Evolutionary conservation across 208 protist species (phyloP).

Genomic region (Vickermania spadyakhi): DNA sequence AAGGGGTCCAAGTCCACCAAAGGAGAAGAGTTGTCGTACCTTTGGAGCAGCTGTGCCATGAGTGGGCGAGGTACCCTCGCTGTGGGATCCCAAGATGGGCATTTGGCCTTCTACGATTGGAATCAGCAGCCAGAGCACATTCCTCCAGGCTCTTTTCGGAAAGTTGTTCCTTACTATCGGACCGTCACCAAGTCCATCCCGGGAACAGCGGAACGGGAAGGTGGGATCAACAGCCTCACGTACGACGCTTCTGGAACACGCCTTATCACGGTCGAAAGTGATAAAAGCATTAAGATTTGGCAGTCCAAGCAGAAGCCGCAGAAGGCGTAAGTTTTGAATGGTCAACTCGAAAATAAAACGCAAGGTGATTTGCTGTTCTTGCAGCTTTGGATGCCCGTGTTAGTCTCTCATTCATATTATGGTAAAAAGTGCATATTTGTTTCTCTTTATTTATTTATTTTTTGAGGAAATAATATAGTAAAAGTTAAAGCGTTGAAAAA

Average conservation of each 20-base stretch:
- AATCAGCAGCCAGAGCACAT: slow-evolving; percentile 57
- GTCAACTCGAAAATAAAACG: too few relatives aligned
- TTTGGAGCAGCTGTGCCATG: slow-evolving; percentile 81
- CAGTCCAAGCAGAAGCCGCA: slow-evolving; percentile 26
- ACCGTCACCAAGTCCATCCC: slow-evolving; percentile 72
- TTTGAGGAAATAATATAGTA: too few relatives aligned
- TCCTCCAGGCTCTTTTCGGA: not conserved
- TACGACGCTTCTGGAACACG: slow-evolving; percentile 97
- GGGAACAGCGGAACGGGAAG: slow-evolving; percentile 77
- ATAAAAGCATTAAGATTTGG: slow-evolving; percentile 98
- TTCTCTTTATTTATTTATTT: too few relatives aligned
- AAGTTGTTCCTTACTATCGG: slow-evolving; percentile 70
- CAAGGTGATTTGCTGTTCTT: too few relatives aligned
- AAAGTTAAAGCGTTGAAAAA: too few relatives aligned
- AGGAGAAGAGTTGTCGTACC: slow-evolving; percentile 27
- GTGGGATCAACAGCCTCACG: slow-evolving; percentile 83
- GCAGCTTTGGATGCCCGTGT: too few relatives aligned
- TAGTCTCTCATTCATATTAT: too few relatives aligned
- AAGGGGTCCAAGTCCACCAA: not conserved
- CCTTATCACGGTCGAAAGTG: slow-evolving; percentile 97
- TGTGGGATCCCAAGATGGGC: slow-evolving; percentile 89
- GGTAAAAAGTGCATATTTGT: too few relatives aligned
- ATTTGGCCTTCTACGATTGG: slow-evolving; percentile 97
- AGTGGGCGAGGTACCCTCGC: slow-evolving; percentile 90
- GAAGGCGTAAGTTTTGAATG: not conserved